These are phyloP conservation scores for Platanthera zijinensis DNA, from an alignment of 106 monocot species.

Conservation along the genomic window DNA sequence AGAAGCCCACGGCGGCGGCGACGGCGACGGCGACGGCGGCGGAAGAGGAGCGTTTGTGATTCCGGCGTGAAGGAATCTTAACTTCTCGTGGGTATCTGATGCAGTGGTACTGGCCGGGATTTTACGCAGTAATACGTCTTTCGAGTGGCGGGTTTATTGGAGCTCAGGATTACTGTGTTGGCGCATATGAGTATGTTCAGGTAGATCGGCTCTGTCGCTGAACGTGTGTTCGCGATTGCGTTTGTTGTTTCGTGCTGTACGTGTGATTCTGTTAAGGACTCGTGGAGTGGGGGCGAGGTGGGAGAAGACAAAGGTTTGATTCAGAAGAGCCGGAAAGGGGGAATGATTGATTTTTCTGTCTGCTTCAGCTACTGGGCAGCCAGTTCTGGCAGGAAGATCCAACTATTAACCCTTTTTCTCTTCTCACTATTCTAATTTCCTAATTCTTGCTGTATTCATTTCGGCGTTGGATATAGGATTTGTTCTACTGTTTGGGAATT, in stretches of 20 bases:
- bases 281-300: background rate
- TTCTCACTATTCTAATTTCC: background rate
- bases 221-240: background rate
- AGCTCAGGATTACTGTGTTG: slow-evolving; percentile 2
- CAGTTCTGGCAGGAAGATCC: background rate
- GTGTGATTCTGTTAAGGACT: background rate
- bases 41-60: background rate
- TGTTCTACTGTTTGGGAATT: slow-evolving; percentile 1
- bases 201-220: slow-evolving; percentile 7
- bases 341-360: background rate
- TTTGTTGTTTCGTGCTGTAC: background rate
- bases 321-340: background rate
- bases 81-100: background rate
- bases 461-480: slow-evolving; percentile 1
- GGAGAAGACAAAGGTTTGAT: background rate
- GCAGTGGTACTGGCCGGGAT: background rate
- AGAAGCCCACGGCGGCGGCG: background rate
- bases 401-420: background rate
- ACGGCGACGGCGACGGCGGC: background rate
- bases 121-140: background rate
- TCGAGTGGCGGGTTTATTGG: background rate
- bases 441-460: slow-evolving; percentile 3
- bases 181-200: background rate
- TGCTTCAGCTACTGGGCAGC: background rate
- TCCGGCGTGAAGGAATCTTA: background rate